These are phyloP conservation scores for Talaromyces sp. DNA, from an alignment of 2,329 filamentous ascomycete species.

Conservation along the genomic window DNA sequence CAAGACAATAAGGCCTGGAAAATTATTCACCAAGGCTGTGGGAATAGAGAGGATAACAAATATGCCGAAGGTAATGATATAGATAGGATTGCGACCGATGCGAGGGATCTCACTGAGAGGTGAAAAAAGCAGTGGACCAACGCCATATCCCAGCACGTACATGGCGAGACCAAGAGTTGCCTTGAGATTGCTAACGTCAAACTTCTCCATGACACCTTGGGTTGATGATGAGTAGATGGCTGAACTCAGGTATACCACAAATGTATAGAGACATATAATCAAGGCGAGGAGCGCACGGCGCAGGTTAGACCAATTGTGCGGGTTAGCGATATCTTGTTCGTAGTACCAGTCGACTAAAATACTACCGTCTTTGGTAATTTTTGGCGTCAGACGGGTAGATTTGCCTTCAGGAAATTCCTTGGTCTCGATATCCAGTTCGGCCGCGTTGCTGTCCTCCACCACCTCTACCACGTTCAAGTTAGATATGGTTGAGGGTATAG, in stretches of 20 bases:
- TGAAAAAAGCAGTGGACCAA: conserved; percentile 62
- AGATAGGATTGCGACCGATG: conserved; percentile 63
- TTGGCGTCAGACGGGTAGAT: conserved; percentile 19
- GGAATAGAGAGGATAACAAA: conserved; percentile 66
- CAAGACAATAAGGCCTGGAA: conserved; percentile 59
- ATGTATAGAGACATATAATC: conserved; percentile 30
- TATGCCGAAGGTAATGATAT: conserved; percentile 61
- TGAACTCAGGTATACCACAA: conserved; percentile 32
- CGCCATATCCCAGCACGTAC: conserved; percentile 42
- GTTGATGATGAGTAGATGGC: conserved; percentile 21
- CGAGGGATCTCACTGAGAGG: conserved; percentile 63
- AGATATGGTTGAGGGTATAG: not conserved
- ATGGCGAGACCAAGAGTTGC: conserved; percentile 27
- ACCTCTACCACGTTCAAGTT: not conserved
- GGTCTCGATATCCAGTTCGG: not conserved
- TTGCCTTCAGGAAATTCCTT: not conserved
- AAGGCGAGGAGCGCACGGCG: conserved; percentile 19
- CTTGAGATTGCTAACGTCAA: conserved; percentile 12
- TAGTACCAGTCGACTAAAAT: conserved; percentile 33
- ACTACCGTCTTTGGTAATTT: conserved; percentile 30
- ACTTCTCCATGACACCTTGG: conserved; percentile 1
- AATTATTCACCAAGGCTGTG: conserved; percentile 58
- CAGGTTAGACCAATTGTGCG: conserved; percentile 21
- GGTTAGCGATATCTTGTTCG: conserved; percentile 21
- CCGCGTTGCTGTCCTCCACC: not conserved